phyloP scores from a whole-genome alignment of 768 basidiomycete species.

The Crassisporium funariophilum region DNA sequence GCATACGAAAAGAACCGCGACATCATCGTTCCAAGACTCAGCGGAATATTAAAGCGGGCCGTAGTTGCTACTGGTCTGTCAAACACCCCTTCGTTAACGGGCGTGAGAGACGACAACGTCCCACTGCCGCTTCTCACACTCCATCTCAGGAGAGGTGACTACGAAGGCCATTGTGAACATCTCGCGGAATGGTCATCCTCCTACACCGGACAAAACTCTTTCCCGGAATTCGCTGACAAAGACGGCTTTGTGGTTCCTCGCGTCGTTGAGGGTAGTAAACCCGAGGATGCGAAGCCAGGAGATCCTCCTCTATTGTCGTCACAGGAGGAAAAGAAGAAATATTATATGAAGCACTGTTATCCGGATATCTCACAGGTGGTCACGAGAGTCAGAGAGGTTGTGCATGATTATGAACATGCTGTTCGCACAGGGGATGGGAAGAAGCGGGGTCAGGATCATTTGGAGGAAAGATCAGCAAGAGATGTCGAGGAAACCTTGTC shows the following conservation, averaged over 20 bases:
- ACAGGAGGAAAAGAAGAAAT: conserved; percentile 27
- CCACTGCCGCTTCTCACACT: conserved; percentile 55
- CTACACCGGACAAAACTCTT: conserved; percentile 56
- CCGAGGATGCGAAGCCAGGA: neutral
- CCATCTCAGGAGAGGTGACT: conserved; percentile 62
- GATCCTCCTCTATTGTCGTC: conserved; percentile 9
- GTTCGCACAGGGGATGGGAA: conserved; percentile 14
- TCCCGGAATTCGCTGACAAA: conserved; percentile 50
- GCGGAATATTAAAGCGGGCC: conserved; percentile 11
- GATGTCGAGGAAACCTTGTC: neutral
- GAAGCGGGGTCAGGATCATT: neutral
- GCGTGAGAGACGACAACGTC: conserved; percentile 18
- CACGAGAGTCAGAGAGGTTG: conserved; percentile 36
- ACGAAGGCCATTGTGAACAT: conserved; percentile 46
- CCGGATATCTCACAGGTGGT: conserved; percentile 54
- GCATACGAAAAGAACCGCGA: conserved; percentile 49
- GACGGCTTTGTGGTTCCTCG: conserved; percentile 23
- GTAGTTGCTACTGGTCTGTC: conserved; percentile 19
- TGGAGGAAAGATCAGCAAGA: neutral
- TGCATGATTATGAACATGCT: conserved; percentile 25
- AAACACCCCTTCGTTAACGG: conserved; percentile 8
- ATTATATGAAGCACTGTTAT: conserved; percentile 52
- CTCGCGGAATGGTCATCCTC: conserved; percentile 41
- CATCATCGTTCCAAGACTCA: conserved; percentile 31
- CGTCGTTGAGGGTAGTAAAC: conserved; percentile 3